Evolutionary conservation across 495 filamentous ascomycete species (phyloP), one percentile per base, ranked within the genome.

Genomic region (Podospora appendiculata): DNA sequence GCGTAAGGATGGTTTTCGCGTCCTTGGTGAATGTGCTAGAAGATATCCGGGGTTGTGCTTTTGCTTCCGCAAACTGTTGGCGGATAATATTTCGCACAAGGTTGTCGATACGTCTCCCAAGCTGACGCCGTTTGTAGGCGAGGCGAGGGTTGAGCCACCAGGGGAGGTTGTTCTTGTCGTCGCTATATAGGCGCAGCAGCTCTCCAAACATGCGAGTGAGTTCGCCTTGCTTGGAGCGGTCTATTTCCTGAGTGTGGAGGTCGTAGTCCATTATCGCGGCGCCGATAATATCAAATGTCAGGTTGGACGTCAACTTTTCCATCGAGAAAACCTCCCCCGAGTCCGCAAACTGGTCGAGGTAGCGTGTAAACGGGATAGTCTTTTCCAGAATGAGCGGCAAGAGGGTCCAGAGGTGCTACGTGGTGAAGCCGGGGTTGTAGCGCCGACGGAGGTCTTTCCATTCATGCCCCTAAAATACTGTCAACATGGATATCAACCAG

Each of bases 391-490:
- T 19, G 1, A 45, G 12, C 14, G 43, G 14, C 25, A 25, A 16
- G 43, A 45, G 8, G 12, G 2, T 18, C 8, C 9, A 11, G 12
- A 45, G n/a, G 50, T 71, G 61, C 38, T 60, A 48, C 3, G 58
- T 55, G 1, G 64, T 50, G 45, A 71, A 71, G n/a, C 62, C 68
- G 0, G 64, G 38, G 61, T 25, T 69, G 40, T 65, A 69, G 8
- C 49, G 42, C 50, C 60, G 64, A 42, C 65, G 64, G 6, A 60
- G 32, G 0, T 25, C 35, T 47, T 64, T 67, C 68, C 68, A 71
- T 44, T 59, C 19, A 41, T 41, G 38, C 38, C 7, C 38, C 38
- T 7, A 39, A 39, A 39, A n/a, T n/a, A n/a, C n/a, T n/a, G n/a
- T n/a, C n/a, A 8, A 39, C 13, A 8, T 8, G 13, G 13, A 39